Conservation (phyloP, 148 eudicot species). For the Diospyros kaki region DNA sequence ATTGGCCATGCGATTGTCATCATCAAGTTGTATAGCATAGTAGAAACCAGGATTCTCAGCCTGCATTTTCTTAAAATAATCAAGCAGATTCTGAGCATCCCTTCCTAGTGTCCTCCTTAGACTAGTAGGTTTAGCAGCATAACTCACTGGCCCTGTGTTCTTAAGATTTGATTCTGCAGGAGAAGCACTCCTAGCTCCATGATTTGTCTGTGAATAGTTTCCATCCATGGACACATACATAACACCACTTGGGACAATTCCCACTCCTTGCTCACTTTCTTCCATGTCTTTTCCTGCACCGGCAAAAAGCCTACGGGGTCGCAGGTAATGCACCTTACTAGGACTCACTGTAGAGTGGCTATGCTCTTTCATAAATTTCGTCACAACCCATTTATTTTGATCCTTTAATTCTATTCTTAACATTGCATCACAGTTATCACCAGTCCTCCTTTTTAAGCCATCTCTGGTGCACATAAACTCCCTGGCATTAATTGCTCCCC, state of each 20-base stretch:
- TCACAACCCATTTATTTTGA: slow-evolving; percentile 55
- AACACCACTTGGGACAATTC: slow-evolving; percentile 58
- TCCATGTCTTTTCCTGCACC: slow-evolving; percentile 37
- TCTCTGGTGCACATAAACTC: slow-evolving; percentile 54
- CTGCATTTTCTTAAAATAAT: slow-evolving; percentile 89
- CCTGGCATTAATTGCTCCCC: slow-evolving; percentile 23
- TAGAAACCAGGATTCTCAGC: slow-evolving; percentile 94
- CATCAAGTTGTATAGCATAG: slow-evolving; percentile 90
- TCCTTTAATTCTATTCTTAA: slow-evolving; percentile 58
- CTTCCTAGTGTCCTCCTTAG: slow-evolving; percentile 63
- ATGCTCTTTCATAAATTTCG: slow-evolving; percentile 74
- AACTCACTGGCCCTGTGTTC: slow-evolving; percentile 34
- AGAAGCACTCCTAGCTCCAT: slow-evolving; percentile 38
- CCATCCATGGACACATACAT: slow-evolving; percentile 62
- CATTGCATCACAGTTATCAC: slow-evolving; percentile 63
- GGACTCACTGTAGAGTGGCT: slow-evolving; percentile 43
- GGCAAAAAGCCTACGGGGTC: slow-evolving; percentile 54
- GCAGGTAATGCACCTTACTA: slow-evolving; percentile 45
- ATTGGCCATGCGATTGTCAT: slow-evolving; percentile 77
- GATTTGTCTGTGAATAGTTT: slow-evolving; percentile 36
- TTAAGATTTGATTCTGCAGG: slow-evolving; percentile 46
- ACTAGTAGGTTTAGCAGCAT: slow-evolving; percentile 32
- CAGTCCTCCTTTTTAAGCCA: slow-evolving; percentile 41
- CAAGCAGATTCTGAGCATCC: slow-evolving; percentile 86
- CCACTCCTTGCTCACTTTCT: slow-evolving; percentile 36